These are phyloP conservation scores for Plasmodium vivax DNA, from an alignment of 169 alveolate species.

Conservation along the genomic window DNA sequence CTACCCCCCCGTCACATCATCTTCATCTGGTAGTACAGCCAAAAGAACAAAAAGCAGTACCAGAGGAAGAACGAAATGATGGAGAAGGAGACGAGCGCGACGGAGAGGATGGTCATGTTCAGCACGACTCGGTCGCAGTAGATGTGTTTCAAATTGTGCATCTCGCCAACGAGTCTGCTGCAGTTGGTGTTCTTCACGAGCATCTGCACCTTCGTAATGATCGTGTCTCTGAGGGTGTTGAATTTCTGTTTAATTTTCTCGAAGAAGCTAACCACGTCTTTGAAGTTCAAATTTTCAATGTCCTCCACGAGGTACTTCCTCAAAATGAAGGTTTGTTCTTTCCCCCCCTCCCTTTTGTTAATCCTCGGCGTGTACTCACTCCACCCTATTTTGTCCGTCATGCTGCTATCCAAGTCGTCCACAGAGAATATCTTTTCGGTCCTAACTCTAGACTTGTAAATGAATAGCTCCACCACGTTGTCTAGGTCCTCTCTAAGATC, in stretches of 20 bases:
- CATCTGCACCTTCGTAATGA: background rate
- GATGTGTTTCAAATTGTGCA: background rate
- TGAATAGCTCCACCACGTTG: background rate
- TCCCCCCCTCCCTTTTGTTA: background rate
- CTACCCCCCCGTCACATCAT: background rate
- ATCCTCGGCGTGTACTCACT: constrained; percentile 25
- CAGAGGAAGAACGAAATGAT: constrained; percentile 25
- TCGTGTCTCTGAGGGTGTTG: background rate
- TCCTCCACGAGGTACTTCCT: constrained; percentile 1
- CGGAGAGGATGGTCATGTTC: background rate
- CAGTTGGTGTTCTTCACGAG: constrained; percentile 10
- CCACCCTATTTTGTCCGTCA: constrained; percentile 20
- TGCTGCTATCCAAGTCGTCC: constrained; percentile 3
- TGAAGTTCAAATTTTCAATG: constrained; percentile 27
- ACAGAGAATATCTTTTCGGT: constrained; percentile 28
- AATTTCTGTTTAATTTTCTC: background rate
- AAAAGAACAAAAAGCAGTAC: constrained; percentile 45
- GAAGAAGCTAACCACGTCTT: background rate
- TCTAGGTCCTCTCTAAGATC: background rate
- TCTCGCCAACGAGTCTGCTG: background rate
- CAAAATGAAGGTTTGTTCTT: background rate
- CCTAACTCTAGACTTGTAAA: background rate
- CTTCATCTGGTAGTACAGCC: constrained; percentile 26
- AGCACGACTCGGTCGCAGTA: constrained; percentile 18
- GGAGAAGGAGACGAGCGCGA: background rate